Conservation (phyloP, 192 early-diverging fungal genomes). For the Spizellomyces punctatus region DNA sequence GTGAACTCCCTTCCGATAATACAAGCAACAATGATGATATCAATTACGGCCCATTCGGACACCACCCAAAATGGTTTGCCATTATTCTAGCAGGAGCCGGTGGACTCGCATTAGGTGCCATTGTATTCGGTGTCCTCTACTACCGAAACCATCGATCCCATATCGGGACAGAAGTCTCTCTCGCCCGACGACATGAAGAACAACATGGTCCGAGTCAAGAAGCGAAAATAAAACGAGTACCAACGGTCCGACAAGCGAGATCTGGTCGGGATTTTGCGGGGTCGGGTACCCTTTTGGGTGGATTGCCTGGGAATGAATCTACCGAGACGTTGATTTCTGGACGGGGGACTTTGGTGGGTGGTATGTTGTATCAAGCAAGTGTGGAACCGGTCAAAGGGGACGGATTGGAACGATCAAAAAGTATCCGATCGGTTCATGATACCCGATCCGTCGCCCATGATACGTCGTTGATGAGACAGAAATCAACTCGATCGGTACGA, state of each 20-base stretch:
- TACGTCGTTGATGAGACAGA: background rate
- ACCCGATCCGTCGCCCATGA: background rate
- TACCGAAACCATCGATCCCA: conserved; percentile 4
- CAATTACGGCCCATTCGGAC: conserved; percentile 30
- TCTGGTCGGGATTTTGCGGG: conserved; percentile 11
- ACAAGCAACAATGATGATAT: background rate
- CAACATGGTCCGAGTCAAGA: conserved; percentile 4
- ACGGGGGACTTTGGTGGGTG: background rate
- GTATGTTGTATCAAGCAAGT: background rate
- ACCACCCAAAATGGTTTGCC: conserved; percentile 28
- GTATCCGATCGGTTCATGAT: background rate
- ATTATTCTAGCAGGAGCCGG: conserved; percentile 19
- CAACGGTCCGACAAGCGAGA: conserved; percentile 16
- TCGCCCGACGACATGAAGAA: conserved; percentile 8
- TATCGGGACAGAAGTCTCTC: background rate
- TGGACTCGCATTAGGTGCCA: background rate
- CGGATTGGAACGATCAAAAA: background rate
- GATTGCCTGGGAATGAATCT: background rate
- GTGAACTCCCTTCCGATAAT: background rate
- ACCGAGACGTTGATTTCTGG: background rate
- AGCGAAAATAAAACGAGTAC: conserved; percentile 6
- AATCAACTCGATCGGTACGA: background rate
- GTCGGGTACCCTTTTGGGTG: conserved; percentile 17
- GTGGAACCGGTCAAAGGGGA: background rate
- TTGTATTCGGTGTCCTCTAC: background rate